A percentile compares a stretch with the other conserved stretches of the same genome.
Evolutionary conservation across 139 green algal species (phyloP).

Genomic region (Tetraselmis chui): DNA sequence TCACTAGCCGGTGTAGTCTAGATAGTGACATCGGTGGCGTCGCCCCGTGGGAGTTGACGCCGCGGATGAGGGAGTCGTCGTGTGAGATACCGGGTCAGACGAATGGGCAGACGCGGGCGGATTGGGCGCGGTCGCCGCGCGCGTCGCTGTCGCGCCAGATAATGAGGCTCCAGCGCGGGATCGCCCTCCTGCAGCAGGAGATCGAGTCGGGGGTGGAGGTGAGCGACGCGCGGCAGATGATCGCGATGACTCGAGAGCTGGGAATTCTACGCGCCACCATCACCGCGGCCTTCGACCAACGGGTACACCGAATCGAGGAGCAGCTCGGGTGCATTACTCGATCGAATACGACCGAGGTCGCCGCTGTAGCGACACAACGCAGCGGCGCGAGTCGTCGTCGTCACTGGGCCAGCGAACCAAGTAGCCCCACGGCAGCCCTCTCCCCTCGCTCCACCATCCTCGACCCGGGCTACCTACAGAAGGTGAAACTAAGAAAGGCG

Average conservation of each 20-base stretch:
- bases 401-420: neutral
- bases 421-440: neutral
- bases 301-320: neutral
- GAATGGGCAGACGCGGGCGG: neutral
- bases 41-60: too few relatives aligned
- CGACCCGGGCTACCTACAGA: neutral
- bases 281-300: neutral
- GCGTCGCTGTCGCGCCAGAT: neutral
- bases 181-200: neutral
- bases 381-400: too few relatives aligned
- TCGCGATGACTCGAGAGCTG: neutral
- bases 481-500: neutral
- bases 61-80: too few relatives aligned
- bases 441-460: neutral
- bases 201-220: neutral
- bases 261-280: neutral
- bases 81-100: neutral
- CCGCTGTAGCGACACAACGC: too few relatives aligned
- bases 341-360: too few relatives aligned
- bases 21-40: too few relatives aligned
- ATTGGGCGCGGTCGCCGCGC: neutral
- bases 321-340: neutral
- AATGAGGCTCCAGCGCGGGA: neutral
- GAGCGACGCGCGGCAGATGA: neutral
- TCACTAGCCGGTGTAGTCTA: too few relatives aligned